Percentiles rank a stretch among this genome's conserved stretches.
phyloP scores from a whole-genome alignment of 345 rosid genomes.

The Murraya paniculata region DNA sequence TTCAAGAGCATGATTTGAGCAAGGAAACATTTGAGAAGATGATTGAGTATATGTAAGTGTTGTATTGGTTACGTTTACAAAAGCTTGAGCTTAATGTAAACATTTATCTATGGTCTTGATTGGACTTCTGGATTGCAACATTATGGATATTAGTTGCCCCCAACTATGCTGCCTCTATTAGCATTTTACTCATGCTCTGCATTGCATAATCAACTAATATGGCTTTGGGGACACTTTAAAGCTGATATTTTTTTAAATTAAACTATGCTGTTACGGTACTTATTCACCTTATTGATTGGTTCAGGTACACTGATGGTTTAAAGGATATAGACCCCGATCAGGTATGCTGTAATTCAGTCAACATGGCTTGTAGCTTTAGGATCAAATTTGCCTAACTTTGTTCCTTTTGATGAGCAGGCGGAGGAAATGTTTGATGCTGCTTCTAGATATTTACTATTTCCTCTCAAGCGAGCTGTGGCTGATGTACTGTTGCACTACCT shows the following conservation, averaged over 20 bases:
- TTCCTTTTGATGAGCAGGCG: slow-evolving; percentile 47
- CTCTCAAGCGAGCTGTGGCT: slow-evolving; percentile 95
- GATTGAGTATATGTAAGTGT: slow-evolving; percentile 89
- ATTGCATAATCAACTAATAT: slow-evolving; percentile 14
- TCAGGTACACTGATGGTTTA: slow-evolving; percentile 95
- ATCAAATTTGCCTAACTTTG: slow-evolving; percentile 7
- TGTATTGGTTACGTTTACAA: neutral
- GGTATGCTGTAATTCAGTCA: slow-evolving; percentile 40
- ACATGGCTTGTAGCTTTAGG: slow-evolving; percentile 6
- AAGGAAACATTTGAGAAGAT: slow-evolving; percentile 78
- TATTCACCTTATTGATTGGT: slow-evolving; percentile 25
- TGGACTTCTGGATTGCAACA: neutral
- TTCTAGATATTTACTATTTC: slow-evolving; percentile 87
- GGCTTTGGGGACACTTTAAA: neutral
- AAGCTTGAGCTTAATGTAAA: neutral
- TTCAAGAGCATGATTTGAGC: slow-evolving; percentile 89
- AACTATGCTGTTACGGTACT: slow-evolving; percentile 10
- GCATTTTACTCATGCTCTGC: neutral
- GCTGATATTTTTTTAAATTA: neutral
- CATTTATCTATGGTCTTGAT: slow-evolving; percentile 2
- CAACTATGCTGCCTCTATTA: neutral
- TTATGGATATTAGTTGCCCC: neutral
- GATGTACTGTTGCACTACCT: slow-evolving; percentile 78
- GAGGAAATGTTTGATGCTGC: slow-evolving; percentile 97
- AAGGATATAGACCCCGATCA: slow-evolving; percentile 76